phyloP scores from a whole-genome alignment of 2,329 filamentous ascomycete genomes.

The Chrysosporium keratinophilum region DNA sequence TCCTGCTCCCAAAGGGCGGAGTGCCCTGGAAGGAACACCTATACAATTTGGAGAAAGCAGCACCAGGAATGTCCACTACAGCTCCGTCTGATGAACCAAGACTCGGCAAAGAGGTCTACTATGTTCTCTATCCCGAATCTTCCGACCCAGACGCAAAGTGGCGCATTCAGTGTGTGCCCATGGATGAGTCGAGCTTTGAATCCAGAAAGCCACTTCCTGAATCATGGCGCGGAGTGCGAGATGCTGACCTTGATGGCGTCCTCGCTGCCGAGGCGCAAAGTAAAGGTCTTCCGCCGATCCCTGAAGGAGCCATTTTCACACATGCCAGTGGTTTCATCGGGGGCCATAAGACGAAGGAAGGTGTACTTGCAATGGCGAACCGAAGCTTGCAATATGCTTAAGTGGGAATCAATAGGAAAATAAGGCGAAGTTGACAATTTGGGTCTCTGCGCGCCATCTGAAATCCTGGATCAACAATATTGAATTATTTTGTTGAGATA shows the following conservation, averaged over 20 bases:
- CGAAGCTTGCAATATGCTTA: constrained; percentile 23
- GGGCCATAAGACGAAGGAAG: constrained; percentile 84
- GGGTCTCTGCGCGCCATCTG: neutral
- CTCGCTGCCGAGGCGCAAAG: constrained; percentile 33
- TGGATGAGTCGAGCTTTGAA: constrained; percentile 73
- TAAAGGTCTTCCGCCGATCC: constrained; percentile 30
- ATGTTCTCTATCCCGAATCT: constrained; percentile 85
- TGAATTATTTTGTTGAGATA: too few relatives aligned
- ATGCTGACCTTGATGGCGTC: constrained; percentile 65
- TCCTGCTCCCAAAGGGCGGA: constrained; percentile 67
- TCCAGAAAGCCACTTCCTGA: constrained; percentile 87
- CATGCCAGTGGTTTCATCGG: constrained; percentile 95
- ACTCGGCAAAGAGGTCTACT: constrained; percentile 51
- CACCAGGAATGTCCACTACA: constrained; percentile 15
- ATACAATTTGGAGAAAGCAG: constrained; percentile 67
- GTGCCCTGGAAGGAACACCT: constrained; percentile 95
- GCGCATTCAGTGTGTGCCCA: constrained; percentile 87
- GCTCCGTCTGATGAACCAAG: constrained; percentile 19
- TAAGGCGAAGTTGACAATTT: neutral
- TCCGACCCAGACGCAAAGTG: constrained; percentile 67
- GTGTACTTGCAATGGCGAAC: constrained; percentile 70
- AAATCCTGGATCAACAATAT: neutral
- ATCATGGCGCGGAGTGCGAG: constrained; percentile 81
- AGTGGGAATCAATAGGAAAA: neutral
- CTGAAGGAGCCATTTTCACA: constrained; percentile 67